Base-by-base conservation (phyloP, 805 yeast species). In the Candida piceae region DNA sequence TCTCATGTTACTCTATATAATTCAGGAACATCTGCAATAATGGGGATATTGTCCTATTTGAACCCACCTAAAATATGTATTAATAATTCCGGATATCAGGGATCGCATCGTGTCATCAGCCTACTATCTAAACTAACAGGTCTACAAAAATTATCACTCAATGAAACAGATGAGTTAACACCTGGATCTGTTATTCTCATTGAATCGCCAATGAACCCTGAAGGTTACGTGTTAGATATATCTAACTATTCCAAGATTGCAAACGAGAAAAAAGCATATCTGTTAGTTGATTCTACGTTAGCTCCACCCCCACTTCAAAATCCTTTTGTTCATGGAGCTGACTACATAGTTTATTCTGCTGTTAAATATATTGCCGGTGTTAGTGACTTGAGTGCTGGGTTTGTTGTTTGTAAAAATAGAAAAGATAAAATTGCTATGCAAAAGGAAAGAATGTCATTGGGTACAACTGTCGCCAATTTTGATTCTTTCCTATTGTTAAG, bases 321-420 rank as follows among this genome's bases (percentile, higher is more conserved):
- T 41, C 76, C 80, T 0, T 73, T 73, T 47, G 52, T 59, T 18
- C 64, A 62, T 45, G 77, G 76, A 4, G 78, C 77, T 4, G 78
- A 74, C 49, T 58, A 68, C 36, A 67, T 73, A 5, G 64, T 74
- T 52, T 76, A 74, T 48, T 70, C 76, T 6, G 80, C 79, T 4
- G 74, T 76, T 9, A 74, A 74, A 45, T 74, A 69, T 52, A 64
- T 74, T 38, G 76, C 78, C 0, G 79, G 80, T 11, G 79, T 73
- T 34, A 63, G 72, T 25, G 80, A 74, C 50, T 57, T 73, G 30
- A 60, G 73, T 36, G 78, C 80, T 7, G 79, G 80, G 1, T 56
- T 74, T 30, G 60, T 74, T 16, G 66, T 73, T 19, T 63, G 71
- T 5, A 66, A 63, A 44, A 57, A 59, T 20, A 42, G 47, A 16